Base-by-base conservation (phyloP, 2,329 filamentous ascomycete species). In the Botrytis byssoidea region DNA sequence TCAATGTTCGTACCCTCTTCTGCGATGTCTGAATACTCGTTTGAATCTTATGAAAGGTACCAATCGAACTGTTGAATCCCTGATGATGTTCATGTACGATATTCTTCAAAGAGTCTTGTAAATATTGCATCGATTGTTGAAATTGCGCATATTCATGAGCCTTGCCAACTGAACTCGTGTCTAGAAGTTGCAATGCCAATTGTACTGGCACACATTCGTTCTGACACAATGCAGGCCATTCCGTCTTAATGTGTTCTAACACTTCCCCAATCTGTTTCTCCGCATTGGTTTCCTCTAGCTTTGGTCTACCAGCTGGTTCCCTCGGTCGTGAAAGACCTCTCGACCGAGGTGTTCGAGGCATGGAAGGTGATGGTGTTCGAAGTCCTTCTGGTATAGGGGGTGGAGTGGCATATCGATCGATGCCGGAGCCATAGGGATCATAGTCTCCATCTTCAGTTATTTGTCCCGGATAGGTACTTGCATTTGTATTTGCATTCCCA, bases 21-120 rank as follows among this genome's bases (percentile, higher is more conserved):
- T 99, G 96, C 25, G 94, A 97, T 69, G 89, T 87, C 79, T 95
- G 93, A 77, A 99, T 96, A 83, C 94, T 97, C 70, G 91, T 90
- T 82, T 99, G 96, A 75, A 99, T 99, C 83, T 97, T 98, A 85
- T 99, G 97, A 81, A 98, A 99, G 32, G 95, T 98, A 82, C 95
- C 96, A 76, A 99, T 98, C 69, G 95, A 98, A 83, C 94, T 97
- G 84, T 98, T 99, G 87, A 99, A 99, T 65, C 96, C 97, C 83
- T 99, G 96, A 81, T 99, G 95, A 81, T 99, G 95, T 84, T 99
- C 95, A 82, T 99, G 97, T 40, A 99, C 96, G 79, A 99, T 97
- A 48, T 91, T 90, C 83, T 97, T 98, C 73, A 99, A 86, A 16
- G 95, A 95, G 78, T 92, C 92, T 81, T 99, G 95, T n/a, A 99